A percentile compares a stretch with the other conserved stretches of the same genome.
Conservation (phyloP, 306 rosid species). For the Carpinus viminea region DNA sequence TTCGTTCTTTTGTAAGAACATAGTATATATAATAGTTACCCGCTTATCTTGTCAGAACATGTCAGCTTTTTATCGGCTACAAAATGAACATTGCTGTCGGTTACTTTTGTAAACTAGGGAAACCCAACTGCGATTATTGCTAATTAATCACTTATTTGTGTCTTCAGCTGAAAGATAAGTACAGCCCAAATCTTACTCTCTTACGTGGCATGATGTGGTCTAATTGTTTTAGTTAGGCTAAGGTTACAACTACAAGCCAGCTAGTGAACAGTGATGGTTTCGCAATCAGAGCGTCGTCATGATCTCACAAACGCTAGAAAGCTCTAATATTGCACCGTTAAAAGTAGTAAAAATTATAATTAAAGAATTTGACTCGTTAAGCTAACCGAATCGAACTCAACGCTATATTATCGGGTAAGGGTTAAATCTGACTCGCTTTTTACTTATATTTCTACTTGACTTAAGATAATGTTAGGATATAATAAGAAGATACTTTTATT, state of each 20-base stretch:
- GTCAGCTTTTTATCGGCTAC: constrained; percentile 22
- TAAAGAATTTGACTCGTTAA: no score
- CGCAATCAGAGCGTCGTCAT: no score
- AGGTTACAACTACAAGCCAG: neutral
- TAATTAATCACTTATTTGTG: constrained; percentile 24
- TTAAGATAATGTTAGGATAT: no score
- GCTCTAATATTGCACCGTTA: no score
- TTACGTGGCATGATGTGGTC: constrained; percentile 30
- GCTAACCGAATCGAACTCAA: no score
- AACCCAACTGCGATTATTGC: constrained; percentile 14
- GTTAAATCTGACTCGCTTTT: no score
- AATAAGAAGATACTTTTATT: no score
- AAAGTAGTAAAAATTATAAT: no score
- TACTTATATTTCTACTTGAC: neutral
- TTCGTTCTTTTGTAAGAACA: no score
- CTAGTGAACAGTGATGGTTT: neutral
- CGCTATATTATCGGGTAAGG: no score
- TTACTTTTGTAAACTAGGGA: constrained; percentile 6
- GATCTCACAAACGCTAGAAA: no score
- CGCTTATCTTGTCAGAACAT: neutral
- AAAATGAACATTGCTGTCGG: constrained; percentile 15
- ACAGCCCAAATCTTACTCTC: neutral
- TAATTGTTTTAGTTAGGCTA: neutral
- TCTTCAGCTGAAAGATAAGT: constrained; percentile 24
- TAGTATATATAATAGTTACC: no score